A percentile compares a stretch with the other conserved stretches of the same genome.
These are phyloP conservation scores for Boletus rubescentipes DNA, from an alignment of 768 basidiomycete species.

Conservation along the genomic window DNA sequence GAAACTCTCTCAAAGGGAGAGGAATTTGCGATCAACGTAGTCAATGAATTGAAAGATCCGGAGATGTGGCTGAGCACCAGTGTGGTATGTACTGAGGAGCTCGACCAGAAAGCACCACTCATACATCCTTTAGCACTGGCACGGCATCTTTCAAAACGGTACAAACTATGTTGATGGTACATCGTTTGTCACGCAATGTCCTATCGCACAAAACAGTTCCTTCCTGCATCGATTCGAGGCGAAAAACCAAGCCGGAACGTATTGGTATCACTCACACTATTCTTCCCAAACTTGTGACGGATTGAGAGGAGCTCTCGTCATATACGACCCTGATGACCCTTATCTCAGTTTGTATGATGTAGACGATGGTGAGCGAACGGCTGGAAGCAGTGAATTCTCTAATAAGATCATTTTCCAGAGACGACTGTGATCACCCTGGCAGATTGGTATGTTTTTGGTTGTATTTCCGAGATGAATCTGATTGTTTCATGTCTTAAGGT, in stretches of 20 bases:
- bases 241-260: constrained; percentile 27
- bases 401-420: constrained; percentile 11
- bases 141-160: constrained; percentile 47
- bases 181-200: constrained; percentile 37
- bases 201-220: constrained; percentile 25
- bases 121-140: constrained; percentile 47
- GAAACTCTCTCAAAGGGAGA: constrained; percentile 36
- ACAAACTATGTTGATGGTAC: constrained; percentile 48
- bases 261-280: constrained; percentile 39
- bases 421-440: constrained; percentile 26
- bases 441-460: constrained; percentile 20
- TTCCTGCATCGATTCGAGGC: constrained; percentile 24
- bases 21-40: constrained; percentile 43
- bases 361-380: constrained; percentile 38
- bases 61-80: constrained; percentile 52
- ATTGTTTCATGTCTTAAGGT: constrained; percentile 14
- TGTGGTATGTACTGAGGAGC: constrained; percentile 30
- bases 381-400: neutral
- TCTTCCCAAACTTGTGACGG: constrained; percentile 42
- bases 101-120: neutral
- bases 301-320: constrained; percentile 38
- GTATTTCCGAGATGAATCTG: neutral
- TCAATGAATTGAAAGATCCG: constrained; percentile 42
- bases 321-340: constrained; percentile 45
- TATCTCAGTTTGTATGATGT: constrained; percentile 39